These are phyloP conservation scores for Kluyveromyces nonfermentans DNA, from an alignment of 805 yeast species.

Conservation along the genomic window DNA sequence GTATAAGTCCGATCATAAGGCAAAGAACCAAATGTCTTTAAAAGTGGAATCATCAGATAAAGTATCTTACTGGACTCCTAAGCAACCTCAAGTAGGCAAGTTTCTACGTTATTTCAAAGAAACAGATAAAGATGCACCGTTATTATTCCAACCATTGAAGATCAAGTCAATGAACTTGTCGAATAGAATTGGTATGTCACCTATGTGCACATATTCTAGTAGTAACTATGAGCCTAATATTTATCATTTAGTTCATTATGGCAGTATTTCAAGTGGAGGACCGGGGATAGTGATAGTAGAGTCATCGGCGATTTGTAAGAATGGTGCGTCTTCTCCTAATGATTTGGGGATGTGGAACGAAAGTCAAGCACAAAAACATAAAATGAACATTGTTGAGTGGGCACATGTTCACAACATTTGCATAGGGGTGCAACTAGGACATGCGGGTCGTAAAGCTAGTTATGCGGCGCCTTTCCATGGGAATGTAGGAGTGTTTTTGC, in stretches of 20 bases:
- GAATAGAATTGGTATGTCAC: conserved; percentile 48
- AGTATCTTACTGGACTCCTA: conserved; percentile 9
- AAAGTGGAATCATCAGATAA: conserved; percentile 1
- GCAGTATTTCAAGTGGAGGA: conserved; percentile 38
- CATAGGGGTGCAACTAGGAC: conserved; percentile 47
- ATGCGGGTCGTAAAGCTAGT: conserved; percentile 44
- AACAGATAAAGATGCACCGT: conserved; percentile 23
- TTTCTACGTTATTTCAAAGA: conserved; percentile 4
- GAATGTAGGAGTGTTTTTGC: conserved; percentile 26
- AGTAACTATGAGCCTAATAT: conserved; percentile 34
- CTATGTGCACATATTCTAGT: conserved; percentile 47
- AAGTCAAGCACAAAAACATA: conserved; percentile 33
- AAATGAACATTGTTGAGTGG: conserved; percentile 35
- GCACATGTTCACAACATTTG: conserved; percentile 36
- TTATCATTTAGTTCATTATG: conserved; percentile 43
- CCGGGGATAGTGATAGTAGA: conserved; percentile 42
- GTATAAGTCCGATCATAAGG: not conserved
- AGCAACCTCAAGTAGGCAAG: conserved; percentile 10
- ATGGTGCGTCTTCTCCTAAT: conserved; percentile 36
- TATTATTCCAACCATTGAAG: conserved; percentile 35
- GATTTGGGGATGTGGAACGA: conserved; percentile 45
- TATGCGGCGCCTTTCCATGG: conserved; percentile 26
- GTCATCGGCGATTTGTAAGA: conserved; percentile 33
- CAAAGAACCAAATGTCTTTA: not conserved
- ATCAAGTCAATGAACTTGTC: conserved; percentile 34